A percentile compares a stretch with the other conserved stretches of the same genome.
Evolutionary conservation across 2,329 filamentous ascomycete species (phyloP).

Genomic region (Lasiodiplodia citricola): DNA sequence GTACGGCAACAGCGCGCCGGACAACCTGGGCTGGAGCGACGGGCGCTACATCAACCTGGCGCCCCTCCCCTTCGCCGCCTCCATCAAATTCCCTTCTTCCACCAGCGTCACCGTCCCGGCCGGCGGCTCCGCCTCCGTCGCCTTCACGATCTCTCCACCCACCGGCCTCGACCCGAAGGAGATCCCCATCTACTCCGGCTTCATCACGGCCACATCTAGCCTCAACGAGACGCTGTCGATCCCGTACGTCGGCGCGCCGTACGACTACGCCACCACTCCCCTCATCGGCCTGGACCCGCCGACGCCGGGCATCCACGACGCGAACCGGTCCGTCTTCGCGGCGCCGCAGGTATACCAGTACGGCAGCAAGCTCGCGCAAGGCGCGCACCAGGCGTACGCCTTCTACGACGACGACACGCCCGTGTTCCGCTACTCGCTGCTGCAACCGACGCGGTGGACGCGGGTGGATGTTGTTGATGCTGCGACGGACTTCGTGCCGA

Average conservation of each 20-base stretch:
- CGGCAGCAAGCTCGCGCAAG: not conserved
- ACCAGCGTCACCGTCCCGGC: conserved; percentile 34
- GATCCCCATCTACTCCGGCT: conserved; percentile 35
- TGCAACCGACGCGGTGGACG: conserved; percentile 14
- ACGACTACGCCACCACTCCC: not conserved
- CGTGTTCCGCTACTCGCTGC: not conserved
- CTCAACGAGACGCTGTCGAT: conserved; percentile 29
- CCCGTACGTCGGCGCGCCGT: conserved; percentile 33
- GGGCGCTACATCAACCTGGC: conserved; percentile 27
- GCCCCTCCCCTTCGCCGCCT: conserved; percentile 21
- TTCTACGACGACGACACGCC: not conserved
- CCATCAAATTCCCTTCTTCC: conserved; percentile 22
- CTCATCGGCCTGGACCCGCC: conserved; percentile 9
- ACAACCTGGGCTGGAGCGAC: conserved; percentile 26
- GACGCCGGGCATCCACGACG: not conserved
- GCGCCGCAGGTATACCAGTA: conserved; percentile 7
- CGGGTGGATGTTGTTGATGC: conserved; percentile 1
- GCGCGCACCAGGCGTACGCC: not conserved
- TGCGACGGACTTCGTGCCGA: not conserved
- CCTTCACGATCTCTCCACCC: conserved; percentile 32
- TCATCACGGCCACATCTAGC: conserved; percentile 27
- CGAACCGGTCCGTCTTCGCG: not conserved
- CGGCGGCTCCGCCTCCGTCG: conserved; percentile 29
- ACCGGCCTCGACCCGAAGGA: conserved; percentile 31
- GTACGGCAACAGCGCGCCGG: conserved; percentile 5